These are phyloP conservation scores for Vaccinium myrtillus DNA, from an alignment of 148 eudicot genomes.

Conservation along the genomic window DNA sequence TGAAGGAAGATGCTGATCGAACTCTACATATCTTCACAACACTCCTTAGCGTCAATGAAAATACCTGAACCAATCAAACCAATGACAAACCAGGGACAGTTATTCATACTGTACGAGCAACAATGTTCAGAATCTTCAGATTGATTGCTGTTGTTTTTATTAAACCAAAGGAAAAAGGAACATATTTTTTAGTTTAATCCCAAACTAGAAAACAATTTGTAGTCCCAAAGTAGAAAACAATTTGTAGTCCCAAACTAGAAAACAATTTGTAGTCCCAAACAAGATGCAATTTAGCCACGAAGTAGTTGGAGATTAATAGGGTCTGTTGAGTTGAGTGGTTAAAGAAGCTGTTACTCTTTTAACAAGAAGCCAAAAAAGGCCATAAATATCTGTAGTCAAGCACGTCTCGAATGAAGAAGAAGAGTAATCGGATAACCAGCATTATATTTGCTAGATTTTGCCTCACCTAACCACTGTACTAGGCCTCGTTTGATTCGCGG, in stretches of 20 bases:
- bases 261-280: too few species aligned
- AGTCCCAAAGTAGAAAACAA: too few species aligned
- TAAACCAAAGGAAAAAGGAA: too few species aligned
- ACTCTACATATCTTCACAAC: constrained; percentile 84
- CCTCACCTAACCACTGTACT: background rate
- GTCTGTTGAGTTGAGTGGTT: background rate
- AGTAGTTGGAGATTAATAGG: background rate
- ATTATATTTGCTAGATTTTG: background rate
- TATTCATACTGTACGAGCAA: background rate
- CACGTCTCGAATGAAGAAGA: too few species aligned
- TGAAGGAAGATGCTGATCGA: constrained; percentile 75
- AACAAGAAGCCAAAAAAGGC: background rate
- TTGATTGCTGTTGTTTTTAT: background rate
- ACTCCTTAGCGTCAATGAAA: constrained; percentile 86
- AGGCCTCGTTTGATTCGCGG: too few species aligned
- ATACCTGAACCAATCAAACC: constrained; percentile 46
- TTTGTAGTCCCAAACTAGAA: too few species aligned
- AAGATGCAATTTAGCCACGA: background rate
- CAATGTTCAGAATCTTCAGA: background rate
- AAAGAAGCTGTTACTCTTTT: background rate
- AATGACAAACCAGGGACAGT: background rate
- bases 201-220: too few species aligned
- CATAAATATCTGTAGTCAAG: too few species aligned
- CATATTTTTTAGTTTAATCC: too few species aligned
- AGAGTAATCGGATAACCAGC: too few species aligned